Evolutionary conservation across 1,139 yeast genomes (phyloP), one percentile per base, ranked within the genome.

Genomic region (Lipomyces yarrowii): DNA sequence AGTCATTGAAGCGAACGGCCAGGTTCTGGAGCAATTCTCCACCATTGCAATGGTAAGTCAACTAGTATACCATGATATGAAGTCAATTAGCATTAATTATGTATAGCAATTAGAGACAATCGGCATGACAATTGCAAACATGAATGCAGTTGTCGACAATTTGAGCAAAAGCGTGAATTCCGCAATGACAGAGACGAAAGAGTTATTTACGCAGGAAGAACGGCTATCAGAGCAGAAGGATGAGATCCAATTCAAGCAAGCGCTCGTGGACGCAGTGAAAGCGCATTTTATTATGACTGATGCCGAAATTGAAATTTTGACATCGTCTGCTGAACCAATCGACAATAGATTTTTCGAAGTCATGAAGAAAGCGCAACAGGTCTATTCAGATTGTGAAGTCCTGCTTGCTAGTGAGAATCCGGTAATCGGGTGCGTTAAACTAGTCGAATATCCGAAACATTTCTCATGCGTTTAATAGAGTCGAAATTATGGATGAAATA

Each of bases 351-450:
- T 89, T 74, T 91, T 91, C 72, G 74, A 74, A 7, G 83, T 86
- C 0, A 79, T 93, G 59, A 77, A 79, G 30, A 88, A 87, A 72
- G 88, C 91, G 15, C 87, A 88, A 71, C 74, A 74, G 39, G 88
- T 92, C 35, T 86, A 87, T 73, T 83, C 84, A 53, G 86, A 87
- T 69, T 90, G 96, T 69, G 86, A 88, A 65, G 84, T 88, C 32
- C 80, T 91, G 61, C 81, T 90, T 52, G 84, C 89, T 8, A 82
- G 87, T 73, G 90, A 88, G 60, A 87, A 88, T 73, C 89, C 88
- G n/a, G 83, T 83, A 61, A 79, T 91, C 35, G 97, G 98, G 1
- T 75, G 35, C 46, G 67, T 39, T 39, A n/a, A n/a, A 33, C 6
- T 3, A 6, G 13, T 21, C 6, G 32, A 13, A 39, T 37, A 4